phyloP scores from a whole-genome alignment of 2,329 filamentous ascomycete genomes.

The Fusarium tupiense region DNA sequence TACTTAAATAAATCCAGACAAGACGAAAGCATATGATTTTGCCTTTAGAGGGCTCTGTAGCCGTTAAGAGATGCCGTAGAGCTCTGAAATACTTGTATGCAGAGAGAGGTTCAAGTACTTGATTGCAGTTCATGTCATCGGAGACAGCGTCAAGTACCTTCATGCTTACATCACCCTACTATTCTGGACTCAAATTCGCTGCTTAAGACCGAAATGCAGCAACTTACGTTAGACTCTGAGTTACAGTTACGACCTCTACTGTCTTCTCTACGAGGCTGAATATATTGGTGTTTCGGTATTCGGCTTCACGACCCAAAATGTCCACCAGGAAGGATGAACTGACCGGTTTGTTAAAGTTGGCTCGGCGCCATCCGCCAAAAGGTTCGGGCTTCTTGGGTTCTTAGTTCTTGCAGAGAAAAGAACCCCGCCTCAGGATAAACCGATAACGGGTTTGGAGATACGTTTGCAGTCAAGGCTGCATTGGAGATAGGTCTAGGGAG shows the following conservation, averaged over 20 bases:
- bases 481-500: conserved; percentile 16
- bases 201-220: not conserved
- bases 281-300: conserved; percentile 13
- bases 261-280: conserved; percentile 1
- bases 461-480: conserved; percentile 15
- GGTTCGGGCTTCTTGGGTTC: not conserved
- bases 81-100: conserved; percentile 1
- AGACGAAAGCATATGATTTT: not conserved
- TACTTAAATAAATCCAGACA: not conserved
- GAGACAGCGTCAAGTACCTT: not conserved
- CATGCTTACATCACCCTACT: conserved; percentile 33
- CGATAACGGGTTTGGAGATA: conserved; percentile 21
- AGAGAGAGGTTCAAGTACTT: conserved; percentile 7
- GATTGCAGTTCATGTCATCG: not conserved
- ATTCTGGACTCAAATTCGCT: conserved; percentile 7
- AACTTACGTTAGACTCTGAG: conserved; percentile 1
- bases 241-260: conserved; percentile 1
- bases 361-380: conserved; percentile 23
- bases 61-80: not conserved
- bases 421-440: conserved; percentile 27
- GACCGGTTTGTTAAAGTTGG: conserved; percentile 14
- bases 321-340: not conserved
- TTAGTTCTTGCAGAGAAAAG: conserved; percentile 1
- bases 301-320: conserved; percentile 1
- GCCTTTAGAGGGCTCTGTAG: not conserved